phyloP scores from a whole-genome alignment of 2,329 filamentous ascomycete genomes.

The Diaporthe eres region DNA sequence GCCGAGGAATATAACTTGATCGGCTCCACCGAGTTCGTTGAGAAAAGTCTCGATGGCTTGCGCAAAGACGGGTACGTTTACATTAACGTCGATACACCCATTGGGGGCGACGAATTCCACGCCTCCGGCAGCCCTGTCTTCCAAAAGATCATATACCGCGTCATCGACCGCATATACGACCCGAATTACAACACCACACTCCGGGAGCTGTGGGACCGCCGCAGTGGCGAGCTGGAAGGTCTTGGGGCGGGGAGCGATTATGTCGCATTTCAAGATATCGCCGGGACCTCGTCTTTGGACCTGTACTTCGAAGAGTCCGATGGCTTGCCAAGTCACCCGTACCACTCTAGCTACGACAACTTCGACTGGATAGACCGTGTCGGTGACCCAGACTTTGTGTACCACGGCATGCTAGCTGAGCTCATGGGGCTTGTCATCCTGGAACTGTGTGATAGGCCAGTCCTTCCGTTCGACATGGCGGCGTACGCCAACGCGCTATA shows the following conservation, averaged over 20 bases:
- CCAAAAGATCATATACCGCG: conserved; percentile 77
- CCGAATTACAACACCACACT: conserved; percentile 80
- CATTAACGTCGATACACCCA: conserved; percentile 89
- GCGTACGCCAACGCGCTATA: conserved; percentile 78
- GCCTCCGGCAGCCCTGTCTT: conserved; percentile 88
- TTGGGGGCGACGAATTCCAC: conserved; percentile 81
- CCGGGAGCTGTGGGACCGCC: conserved; percentile 80
- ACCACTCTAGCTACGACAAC: conserved; percentile 90
- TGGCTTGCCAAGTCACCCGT: conserved; percentile 68
- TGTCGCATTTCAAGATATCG: conserved; percentile 91
- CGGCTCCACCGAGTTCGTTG: conserved; percentile 95
- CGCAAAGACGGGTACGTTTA: conserved; percentile 86
- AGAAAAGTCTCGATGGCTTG: conserved; percentile 82
- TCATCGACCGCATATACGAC: conserved; percentile 82
- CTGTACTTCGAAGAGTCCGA: conserved; percentile 73
- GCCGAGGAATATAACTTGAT: conserved; percentile 93
- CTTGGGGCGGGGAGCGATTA: conserved; percentile 86
- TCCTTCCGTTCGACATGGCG: conserved; percentile 85
- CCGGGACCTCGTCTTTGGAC: conserved; percentile 89
- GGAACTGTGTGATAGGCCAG: conserved; percentile 84
- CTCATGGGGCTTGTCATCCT: conserved; percentile 86
- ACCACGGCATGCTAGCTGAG: conserved; percentile 85
- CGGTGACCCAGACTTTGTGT: conserved; percentile 85
- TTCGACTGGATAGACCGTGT: conserved; percentile 87
- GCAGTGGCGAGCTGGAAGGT: conserved; percentile 72